A percentile compares a stretch with the other conserved stretches of the same genome.
phyloP scores from a whole-genome alignment of 2,329 filamentous ascomycete genomes.

The Nothophaeocryptopus gaeumannii region DNA sequence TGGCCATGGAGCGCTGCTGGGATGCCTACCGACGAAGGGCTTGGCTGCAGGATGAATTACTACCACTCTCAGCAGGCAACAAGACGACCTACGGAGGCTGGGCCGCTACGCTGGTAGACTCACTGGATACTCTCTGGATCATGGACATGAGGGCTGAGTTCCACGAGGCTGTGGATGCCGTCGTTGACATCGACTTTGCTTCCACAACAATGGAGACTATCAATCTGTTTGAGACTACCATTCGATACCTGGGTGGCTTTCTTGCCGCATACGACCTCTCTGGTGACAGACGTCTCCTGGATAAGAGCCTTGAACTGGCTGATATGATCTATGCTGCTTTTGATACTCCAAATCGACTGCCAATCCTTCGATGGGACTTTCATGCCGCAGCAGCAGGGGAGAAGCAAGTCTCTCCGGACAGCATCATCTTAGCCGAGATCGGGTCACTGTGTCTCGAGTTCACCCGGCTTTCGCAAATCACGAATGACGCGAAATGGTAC shows the following conservation, averaged over 20 bases:
- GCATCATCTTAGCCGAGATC: conserved; percentile 49
- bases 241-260: conserved; percentile 68
- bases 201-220: conserved; percentile 51
- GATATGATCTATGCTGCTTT: conserved; percentile 65
- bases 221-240: conserved; percentile 69
- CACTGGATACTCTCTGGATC: conserved; percentile 69
- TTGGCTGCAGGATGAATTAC: conserved; percentile 82
- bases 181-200: conserved; percentile 61
- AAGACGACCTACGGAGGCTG: conserved; percentile 85
- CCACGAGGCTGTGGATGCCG: conserved; percentile 58
- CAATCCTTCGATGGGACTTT: conserved; percentile 59
- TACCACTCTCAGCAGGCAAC: conserved; percentile 60
- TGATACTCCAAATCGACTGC: conserved; percentile 67
- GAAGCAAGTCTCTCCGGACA: conserved; percentile 32
- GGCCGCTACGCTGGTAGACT: conserved; percentile 84
- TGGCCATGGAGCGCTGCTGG: conserved; percentile 77
- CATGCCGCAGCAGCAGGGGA: conserved; percentile 33
- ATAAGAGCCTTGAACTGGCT: conserved; percentile 62
- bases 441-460: conserved; percentile 62
- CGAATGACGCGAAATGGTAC: conserved; percentile 59
- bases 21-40: conserved; percentile 73
- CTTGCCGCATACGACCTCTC: conserved; percentile 69
- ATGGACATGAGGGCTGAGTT: conserved; percentile 67
- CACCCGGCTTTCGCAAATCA: conserved; percentile 63
- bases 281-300: conserved; percentile 52